Evolutionary conservation across 805 yeast species (phyloP).

Genomic region (Maudiozyma serrabonitensis): DNA sequence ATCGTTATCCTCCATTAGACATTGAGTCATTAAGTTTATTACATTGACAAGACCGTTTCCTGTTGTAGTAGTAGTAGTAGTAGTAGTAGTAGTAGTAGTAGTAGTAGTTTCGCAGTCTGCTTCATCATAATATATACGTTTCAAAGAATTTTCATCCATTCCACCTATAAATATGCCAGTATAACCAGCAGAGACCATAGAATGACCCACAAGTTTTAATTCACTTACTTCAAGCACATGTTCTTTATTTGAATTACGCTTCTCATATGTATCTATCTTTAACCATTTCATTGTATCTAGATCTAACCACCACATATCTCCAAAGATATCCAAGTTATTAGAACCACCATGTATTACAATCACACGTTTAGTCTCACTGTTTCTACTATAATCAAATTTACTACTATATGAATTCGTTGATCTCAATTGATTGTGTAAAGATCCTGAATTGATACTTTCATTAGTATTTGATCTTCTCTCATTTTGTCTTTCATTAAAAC

Average conservation of each 20-base stretch:
- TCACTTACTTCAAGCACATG: conserved; percentile 9
- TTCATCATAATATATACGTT: conserved; percentile 5
- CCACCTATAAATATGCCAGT: conserved; percentile 23
- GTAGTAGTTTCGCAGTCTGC: background rate
- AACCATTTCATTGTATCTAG: conserved; percentile 37
- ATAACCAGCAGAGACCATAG: conserved; percentile 18
- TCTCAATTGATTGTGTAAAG: background rate
- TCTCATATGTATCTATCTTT: conserved; percentile 8
- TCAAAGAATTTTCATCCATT: conserved; percentile 17
- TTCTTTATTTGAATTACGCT: conserved; percentile 3
- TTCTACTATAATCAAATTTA: background rate
- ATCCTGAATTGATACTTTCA: background rate
- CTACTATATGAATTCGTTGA: background rate
- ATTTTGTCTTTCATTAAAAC: background rate
- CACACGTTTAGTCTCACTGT: conserved; percentile 6
- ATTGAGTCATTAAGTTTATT: conserved; percentile 16
- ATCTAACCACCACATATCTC: conserved; percentile 45
- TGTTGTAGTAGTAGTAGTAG: conserved; percentile 1
- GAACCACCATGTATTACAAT: conserved; percentile 35
- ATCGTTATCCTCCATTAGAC: conserved; percentile 7
- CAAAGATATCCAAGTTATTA: conserved; percentile 28
- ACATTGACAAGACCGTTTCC: conserved; percentile 15
- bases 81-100: no score
- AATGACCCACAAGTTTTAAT: conserved; percentile 24
- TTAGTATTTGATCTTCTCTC: background rate